A percentile compares a stretch with the other conserved stretches of the same genome.
Conservation (phyloP, 1,284 basidiomycete genomes). For the Fomes fomentarius region DNA sequence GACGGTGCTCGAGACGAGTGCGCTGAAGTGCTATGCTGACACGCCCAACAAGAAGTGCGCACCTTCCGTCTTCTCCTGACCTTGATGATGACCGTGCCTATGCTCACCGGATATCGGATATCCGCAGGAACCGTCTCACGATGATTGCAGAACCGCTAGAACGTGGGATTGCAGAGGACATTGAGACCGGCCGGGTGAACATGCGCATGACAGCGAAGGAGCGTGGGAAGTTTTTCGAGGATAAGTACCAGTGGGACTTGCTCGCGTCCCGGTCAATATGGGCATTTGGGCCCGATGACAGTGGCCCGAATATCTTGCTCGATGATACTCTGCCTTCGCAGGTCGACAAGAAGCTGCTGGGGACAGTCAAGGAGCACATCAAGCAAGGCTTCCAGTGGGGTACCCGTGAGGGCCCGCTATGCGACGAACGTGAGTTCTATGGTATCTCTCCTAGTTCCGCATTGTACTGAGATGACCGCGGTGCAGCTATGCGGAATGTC, state of each 20-base stretch:
- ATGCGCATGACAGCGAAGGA: constrained; percentile 95
- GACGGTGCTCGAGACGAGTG: constrained; percentile 97
- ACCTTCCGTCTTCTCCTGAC: too few relatives aligned
- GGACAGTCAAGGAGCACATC: constrained; percentile 91
- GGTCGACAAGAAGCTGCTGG: constrained; percentile 91
- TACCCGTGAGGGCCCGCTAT: constrained; percentile 94
- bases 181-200: constrained; percentile 88
- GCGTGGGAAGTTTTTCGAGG: constrained; percentile 91
- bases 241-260: constrained; percentile 98
- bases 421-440: constrained; percentile 89
- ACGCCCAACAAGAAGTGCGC: constrained; percentile 97
- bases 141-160: constrained; percentile 98
- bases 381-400: constrained; percentile 99
- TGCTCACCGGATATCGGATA: too few relatives aligned
- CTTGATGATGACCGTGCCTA: too few relatives aligned
- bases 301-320: constrained; percentile 90
- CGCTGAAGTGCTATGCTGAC: constrained; percentile 97
- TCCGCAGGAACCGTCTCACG: constrained; percentile 88
- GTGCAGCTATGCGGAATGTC: constrained; percentile 92
- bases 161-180: constrained; percentile 91
- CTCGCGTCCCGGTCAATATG: constrained; percentile 97
- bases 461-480: not conserved
- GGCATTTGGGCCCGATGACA: constrained; percentile 99
- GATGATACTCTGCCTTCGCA: constrained; percentile 97
- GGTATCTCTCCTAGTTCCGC: constrained; percentile 2